Evolutionary conservation across 768 basidiomycete species (phyloP).

Genomic region (Daedalea quercina): DNA sequence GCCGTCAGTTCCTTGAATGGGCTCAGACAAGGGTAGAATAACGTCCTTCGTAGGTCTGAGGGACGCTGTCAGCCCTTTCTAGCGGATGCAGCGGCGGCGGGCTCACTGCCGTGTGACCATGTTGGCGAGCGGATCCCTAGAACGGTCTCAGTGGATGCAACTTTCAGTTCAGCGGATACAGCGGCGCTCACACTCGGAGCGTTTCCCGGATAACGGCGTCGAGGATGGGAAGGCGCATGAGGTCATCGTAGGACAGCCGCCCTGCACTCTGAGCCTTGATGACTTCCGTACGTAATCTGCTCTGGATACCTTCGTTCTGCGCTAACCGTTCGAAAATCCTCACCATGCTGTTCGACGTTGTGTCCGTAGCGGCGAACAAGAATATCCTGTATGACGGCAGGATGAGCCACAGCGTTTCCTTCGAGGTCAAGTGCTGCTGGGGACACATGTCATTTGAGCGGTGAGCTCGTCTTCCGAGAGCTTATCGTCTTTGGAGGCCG

Average conservation of each 20-base stretch:
- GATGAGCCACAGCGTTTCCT: neutral
- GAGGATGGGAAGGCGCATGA: constrained; percentile 20
- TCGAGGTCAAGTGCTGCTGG: neutral
- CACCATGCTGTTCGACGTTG: constrained; percentile 7
- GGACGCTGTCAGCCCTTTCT: too few relatives aligned
- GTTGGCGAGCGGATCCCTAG: constrained; percentile 8
- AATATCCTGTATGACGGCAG: constrained; percentile 1
- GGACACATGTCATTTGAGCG: constrained; percentile 9
- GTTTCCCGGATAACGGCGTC: constrained; percentile 23
- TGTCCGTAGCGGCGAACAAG: constrained; percentile 13
- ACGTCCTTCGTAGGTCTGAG: constrained; percentile 34
- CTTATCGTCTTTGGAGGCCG: constrained; percentile 3
- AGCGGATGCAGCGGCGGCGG: neutral
- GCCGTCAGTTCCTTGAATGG: constrained; percentile 11
- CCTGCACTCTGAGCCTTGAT: neutral
- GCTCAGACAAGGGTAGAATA: constrained; percentile 23
- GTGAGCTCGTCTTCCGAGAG: constrained; percentile 10
- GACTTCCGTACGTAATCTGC: constrained; percentile 8
- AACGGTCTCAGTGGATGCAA: neutral
- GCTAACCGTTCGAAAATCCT: constrained; percentile 10
- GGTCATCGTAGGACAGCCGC: constrained; percentile 19
- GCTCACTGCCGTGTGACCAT: constrained; percentile 10
- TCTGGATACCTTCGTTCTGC: constrained; percentile 8
- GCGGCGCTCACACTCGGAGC: constrained; percentile 16
- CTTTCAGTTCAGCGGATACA: neutral